Percentiles rank a stretch among this genome's conserved stretches.
Evolutionary conservation across 768 basidiomycete genomes (phyloP).

Genomic region (Tricholoma saponaceum): DNA sequence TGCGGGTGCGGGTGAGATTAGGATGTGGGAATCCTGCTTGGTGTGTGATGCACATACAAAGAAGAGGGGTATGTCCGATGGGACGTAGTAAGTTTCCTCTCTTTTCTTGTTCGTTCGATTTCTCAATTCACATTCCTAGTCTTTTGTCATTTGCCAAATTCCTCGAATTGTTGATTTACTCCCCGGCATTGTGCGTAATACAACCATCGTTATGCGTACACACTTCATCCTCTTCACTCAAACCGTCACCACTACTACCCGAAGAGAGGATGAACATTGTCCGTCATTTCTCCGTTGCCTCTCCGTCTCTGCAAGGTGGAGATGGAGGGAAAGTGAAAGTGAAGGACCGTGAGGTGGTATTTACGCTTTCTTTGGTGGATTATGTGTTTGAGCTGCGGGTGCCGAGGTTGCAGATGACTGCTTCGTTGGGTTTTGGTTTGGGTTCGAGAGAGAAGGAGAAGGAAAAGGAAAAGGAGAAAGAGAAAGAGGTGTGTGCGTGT

Average conservation of each 20-base stretch:
- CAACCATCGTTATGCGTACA: conserved; percentile 46
- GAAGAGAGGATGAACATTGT: conserved; percentile 2
- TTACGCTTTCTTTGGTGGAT: conserved; percentile 42
- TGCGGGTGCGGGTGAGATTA: conserved; percentile 17
- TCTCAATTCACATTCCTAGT: conserved; percentile 21
- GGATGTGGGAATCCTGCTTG: conserved; percentile 48
- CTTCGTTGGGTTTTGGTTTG: conserved; percentile 4
- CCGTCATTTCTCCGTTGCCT: neutral
- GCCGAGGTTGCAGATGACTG: conserved; percentile 55
- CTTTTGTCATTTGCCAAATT: conserved; percentile 56
- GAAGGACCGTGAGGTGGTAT: conserved; percentile 26
- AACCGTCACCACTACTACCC: conserved; percentile 20
- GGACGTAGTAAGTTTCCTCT: conserved; percentile 42
- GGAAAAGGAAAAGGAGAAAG: neutral
- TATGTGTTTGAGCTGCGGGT: conserved; percentile 61
- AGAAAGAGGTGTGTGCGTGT: neutral
- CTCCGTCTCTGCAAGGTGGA: neutral
- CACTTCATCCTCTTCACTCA: conserved; percentile 26
- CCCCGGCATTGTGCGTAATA: conserved; percentile 29
- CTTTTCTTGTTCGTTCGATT: neutral
- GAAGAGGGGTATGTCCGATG: conserved; percentile 37
- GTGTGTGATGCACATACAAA: conserved; percentile 38
- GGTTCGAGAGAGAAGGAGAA: no score
- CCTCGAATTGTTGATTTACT: conserved; percentile 50
- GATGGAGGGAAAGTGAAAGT: neutral